phyloP scores from a whole-genome alignment of 352 stramenopile species.

The Phytophthora lateralis region DNA sequence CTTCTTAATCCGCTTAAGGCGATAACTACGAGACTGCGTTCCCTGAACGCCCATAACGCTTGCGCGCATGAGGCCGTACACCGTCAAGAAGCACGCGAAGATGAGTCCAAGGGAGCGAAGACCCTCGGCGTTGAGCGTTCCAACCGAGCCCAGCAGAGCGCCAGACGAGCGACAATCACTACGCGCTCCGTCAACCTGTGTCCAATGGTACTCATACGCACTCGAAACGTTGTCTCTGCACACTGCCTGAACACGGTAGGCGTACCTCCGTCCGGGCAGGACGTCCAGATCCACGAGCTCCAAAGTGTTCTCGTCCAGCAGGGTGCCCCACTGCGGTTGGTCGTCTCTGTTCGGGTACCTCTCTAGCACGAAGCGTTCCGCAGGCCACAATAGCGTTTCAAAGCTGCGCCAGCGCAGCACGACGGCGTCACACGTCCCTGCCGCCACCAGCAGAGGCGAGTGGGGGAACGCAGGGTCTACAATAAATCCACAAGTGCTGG shows the following conservation, averaged over 20 bases:
- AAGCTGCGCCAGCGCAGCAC: slow-evolving; percentile 55
- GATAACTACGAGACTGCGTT: slow-evolving; percentile 53
- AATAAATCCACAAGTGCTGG: background rate
- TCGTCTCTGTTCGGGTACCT: slow-evolving; percentile 43
- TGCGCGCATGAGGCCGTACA: slow-evolving; percentile 58
- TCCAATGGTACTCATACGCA: slow-evolving; percentile 53
- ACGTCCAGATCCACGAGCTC: slow-evolving; percentile 41
- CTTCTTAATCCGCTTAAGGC: slow-evolving; percentile 59
- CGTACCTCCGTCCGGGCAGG: slow-evolving; percentile 39
- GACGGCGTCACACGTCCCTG: slow-evolving; percentile 43
- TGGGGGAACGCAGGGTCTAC: slow-evolving; percentile 53
- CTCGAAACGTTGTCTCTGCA: slow-evolving; percentile 43
- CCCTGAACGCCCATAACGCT: slow-evolving; percentile 57
- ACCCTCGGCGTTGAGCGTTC: slow-evolving; percentile 36
- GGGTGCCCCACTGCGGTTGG: slow-evolving; percentile 42
- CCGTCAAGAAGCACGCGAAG: slow-evolving; percentile 58
- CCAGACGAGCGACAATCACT: slow-evolving; percentile 13
- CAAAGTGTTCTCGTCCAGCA: slow-evolving; percentile 45
- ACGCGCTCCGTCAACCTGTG: slow-evolving; percentile 12
- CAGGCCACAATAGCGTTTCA: slow-evolving; percentile 45
- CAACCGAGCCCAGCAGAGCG: slow-evolving; percentile 26
- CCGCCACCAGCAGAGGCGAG: slow-evolving; percentile 49
- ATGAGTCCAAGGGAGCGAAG: slow-evolving; percentile 54
- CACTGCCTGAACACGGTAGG: slow-evolving; percentile 51
- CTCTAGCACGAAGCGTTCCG: slow-evolving; percentile 52